Base-by-base conservation (phyloP, 495 filamentous ascomycete species). In the Poronia punctata region DNA sequence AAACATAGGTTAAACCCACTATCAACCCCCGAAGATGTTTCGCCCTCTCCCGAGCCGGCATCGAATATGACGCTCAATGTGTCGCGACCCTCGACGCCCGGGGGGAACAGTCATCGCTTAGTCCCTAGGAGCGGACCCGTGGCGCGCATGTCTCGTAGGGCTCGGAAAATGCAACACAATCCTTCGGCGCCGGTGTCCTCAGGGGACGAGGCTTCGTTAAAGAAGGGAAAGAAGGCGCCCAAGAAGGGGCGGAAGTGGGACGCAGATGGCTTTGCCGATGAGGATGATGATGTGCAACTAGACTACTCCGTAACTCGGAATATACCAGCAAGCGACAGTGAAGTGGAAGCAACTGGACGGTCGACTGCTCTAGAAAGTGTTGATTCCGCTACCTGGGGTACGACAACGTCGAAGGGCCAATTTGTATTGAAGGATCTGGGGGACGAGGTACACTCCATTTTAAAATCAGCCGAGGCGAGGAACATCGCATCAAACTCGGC, bases 191-290 rank as follows among this genome's bases (percentile, higher is more conserved):
- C 80, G 32, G 75, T 69, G 14, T 94, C 89, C 0, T 95, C 88
- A 4, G 86, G 88, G 0, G 92, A 96, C 41, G 88, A 96, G 53
- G 71, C 65, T 12, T 42, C 71, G 3, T 53, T 62, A 16, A 76
- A 70, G 32, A 80, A 77, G 50, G 64, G 69, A 20, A 84, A 79
- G 56, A 64, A 64, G 14, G 63, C 65, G n/a, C 71, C 65, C 5
- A 98, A 98, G 72, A 88, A 85, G 49, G 80, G 83, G 54, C 79
- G 93, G 35, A 84, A 78, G 51, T 98, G 92, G 92, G 83, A 90
- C 60, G 87, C 82, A 0, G 84, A 90, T 59, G 92, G 92, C 6
- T 67, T 83, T 37, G 88, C 85, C 7, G 86, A 89, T 49, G 92
- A 95, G 52, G 86, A 84, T 35, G 86, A 88, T 36, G 84, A 82